Evolutionary conservation across 2,329 filamentous ascomycete species (phyloP), one percentile per base, ranked within the genome.

Genomic region (Hymenoscyphus occultus): DNA sequence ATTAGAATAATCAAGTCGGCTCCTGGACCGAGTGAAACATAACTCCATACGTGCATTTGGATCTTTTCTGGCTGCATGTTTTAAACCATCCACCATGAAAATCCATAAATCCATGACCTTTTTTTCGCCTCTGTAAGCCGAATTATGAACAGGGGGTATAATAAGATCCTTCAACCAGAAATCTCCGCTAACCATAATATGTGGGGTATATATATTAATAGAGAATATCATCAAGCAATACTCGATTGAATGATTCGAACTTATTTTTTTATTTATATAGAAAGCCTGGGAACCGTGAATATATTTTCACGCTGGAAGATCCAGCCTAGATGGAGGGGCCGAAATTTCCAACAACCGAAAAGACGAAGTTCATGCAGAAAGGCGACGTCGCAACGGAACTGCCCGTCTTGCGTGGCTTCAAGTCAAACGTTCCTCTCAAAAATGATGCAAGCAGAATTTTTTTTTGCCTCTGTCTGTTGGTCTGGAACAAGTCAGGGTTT

Each of bases 401-500:
- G 45, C 19, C 45, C 45, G 45, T 51, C 45, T 51, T 22, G 22
- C 19, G 48, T 54, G 12, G 35, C 22, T 54, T 54, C 22, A 22
- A 54, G 48, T 22, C 19, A 28, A 54, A 54, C 5, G 22, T 54
- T 54, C 48, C 19, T 22, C 19, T 28, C 19, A 19, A 51, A n/a
- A 19, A 51, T 28, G 35, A 54, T 54, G 48, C 45, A 51, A 22
- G 45, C n/a, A 48, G 42, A 19, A n/a, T n/a, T 19, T 19, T 48
- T 48, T 48, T 19, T 35, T 35, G 35, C 45, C 22, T 54, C 48
- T 54, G 19, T 54, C 22, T 54, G 7, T 9, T 22, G 48, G 48
- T 54, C 48, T 54, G 48, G 48, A 54, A 54, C 48, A 54, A 54
- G 48, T 28, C 19, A 54, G 13, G 48, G 10, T 54, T 54, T 54